Conservation (phyloP, 164 flowering plant genomes). For the Nelumbo lutea region DNA sequence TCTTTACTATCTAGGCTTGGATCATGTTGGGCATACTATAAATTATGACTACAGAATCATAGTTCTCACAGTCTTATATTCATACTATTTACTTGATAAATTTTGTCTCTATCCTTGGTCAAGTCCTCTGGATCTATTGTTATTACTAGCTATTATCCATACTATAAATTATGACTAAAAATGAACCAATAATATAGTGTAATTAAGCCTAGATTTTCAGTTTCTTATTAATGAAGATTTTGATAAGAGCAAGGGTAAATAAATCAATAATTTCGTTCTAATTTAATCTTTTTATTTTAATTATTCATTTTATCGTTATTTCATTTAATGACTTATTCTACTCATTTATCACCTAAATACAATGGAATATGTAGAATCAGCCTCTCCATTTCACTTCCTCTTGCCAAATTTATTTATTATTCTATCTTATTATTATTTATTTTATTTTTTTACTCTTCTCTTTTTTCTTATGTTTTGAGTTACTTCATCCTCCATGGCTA, state of each 20-base stretch:
- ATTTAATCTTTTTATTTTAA: no score
- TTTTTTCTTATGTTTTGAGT: no score
- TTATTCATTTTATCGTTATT: no score
- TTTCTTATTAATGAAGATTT: not conserved
- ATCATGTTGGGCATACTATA: slow-evolving; percentile 85
- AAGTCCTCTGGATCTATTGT: not conserved
- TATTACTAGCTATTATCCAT: not conserved
- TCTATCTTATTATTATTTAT: no score
- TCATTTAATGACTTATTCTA: no score
- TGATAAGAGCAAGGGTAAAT: not conserved
- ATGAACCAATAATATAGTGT: not conserved
- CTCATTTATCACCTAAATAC: no score
- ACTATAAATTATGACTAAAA: not conserved
- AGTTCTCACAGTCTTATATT: slow-evolving; percentile 13
- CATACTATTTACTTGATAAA: not conserved
- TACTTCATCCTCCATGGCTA: no score
- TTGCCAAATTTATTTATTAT: no score
- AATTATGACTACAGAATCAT: not conserved
- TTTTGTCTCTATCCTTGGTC: not conserved
- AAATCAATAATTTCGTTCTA: no score
- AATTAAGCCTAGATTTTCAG: not conserved
- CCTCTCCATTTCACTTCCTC: no score
- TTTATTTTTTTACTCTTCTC: no score
- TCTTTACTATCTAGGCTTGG: slow-evolving; percentile 96
- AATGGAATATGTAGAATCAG: no score